phyloP scores from a whole-genome alignment of 2,329 filamentous ascomycete genomes.

The Thielaviopsis cerberus region DNA sequence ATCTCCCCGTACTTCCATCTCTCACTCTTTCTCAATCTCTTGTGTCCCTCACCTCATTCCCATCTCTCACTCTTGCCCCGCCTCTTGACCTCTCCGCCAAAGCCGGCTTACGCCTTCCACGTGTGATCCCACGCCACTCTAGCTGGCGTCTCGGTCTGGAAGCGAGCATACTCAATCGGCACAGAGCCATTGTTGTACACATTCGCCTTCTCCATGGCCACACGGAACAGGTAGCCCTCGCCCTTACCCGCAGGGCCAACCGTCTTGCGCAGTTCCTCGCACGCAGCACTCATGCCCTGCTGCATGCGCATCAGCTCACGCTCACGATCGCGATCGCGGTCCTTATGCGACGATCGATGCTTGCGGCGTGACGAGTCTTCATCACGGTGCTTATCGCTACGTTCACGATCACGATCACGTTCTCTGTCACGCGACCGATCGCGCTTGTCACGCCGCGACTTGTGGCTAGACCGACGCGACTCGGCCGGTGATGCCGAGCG shows the following conservation, averaged over 20 bases:
- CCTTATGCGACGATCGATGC: slow-evolving; percentile 25
- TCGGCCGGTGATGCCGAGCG: slow-evolving; percentile 47
- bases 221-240: slow-evolving; percentile 60
- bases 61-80: background rate
- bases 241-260: slow-evolving; percentile 37
- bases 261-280: slow-evolving; percentile 58
- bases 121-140: slow-evolving; percentile 77
- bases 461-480: slow-evolving; percentile 31
- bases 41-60: background rate
- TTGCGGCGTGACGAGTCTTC: slow-evolving; percentile 24
- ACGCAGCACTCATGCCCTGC: slow-evolving; percentile 65
- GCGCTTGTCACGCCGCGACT: slow-evolving; percentile 42
- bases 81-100: background rate
- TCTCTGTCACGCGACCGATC: slow-evolving; percentile 23
- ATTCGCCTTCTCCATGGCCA: slow-evolving; percentile 80
- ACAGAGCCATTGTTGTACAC: slow-evolving; percentile 54
- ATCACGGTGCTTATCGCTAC: slow-evolving; percentile 26
- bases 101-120: slow-evolving; percentile 46
- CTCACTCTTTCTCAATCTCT: no score
- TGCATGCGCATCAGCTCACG: slow-evolving; percentile 61
- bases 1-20: no score
- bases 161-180: slow-evolving; percentile 78
- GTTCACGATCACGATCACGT: slow-evolving; percentile 15
- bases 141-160: slow-evolving; percentile 67
- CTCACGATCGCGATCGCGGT: slow-evolving; percentile 33